phyloP scores from a whole-genome alignment of 1,284 basidiomycete genomes.

The Cerioporus squamosus region DNA sequence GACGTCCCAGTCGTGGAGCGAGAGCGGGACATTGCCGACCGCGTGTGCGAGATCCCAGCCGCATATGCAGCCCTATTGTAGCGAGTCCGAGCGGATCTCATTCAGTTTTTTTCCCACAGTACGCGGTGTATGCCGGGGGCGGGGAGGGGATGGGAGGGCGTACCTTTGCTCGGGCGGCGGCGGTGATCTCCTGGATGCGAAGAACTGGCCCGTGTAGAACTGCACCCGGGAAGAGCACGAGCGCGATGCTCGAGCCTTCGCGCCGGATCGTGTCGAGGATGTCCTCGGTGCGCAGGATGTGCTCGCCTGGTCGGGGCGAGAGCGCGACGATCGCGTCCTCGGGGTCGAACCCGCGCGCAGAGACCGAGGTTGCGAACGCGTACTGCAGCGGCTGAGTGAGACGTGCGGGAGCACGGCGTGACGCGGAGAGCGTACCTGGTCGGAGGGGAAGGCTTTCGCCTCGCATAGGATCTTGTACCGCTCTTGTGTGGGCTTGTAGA shows the following conservation, averaged over 20 bases:
- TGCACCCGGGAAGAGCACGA: slow-evolving; percentile 93
- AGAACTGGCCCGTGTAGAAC: slow-evolving; percentile 98
- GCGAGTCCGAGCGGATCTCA: neutral
- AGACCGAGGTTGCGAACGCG: slow-evolving; percentile 89
- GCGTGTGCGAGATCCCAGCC: slow-evolving; percentile 98
- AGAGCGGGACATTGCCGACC: slow-evolving; percentile 89
- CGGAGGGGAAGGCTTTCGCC: slow-evolving; percentile 92
- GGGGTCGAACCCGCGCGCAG: slow-evolving; percentile 81
- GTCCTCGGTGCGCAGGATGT: slow-evolving; percentile 88
- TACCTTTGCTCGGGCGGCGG: slow-evolving; percentile 83
- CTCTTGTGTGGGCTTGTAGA: slow-evolving; percentile 86
- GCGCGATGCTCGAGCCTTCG: slow-evolving; percentile 78
- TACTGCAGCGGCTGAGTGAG: slow-evolving; percentile 62
- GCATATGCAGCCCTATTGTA: slow-evolving; percentile 80
- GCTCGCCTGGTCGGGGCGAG: slow-evolving; percentile 82
- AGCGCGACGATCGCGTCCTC: slow-evolving; percentile 79
- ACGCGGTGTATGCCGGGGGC: neutral
- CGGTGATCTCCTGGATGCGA: slow-evolving; percentile 85
- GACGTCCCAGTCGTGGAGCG: slow-evolving; percentile 91
- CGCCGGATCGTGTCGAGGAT: slow-evolving; percentile 80
- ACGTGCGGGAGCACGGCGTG: neutral
- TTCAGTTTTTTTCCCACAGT: neutral
- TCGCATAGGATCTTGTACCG: slow-evolving; percentile 97
- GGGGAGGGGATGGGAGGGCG: neutral
- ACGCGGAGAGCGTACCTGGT: slow-evolving; percentile 56